Conservation (phyloP, 164 flowering plant genomes). For the Litsea cubeba region DNA sequence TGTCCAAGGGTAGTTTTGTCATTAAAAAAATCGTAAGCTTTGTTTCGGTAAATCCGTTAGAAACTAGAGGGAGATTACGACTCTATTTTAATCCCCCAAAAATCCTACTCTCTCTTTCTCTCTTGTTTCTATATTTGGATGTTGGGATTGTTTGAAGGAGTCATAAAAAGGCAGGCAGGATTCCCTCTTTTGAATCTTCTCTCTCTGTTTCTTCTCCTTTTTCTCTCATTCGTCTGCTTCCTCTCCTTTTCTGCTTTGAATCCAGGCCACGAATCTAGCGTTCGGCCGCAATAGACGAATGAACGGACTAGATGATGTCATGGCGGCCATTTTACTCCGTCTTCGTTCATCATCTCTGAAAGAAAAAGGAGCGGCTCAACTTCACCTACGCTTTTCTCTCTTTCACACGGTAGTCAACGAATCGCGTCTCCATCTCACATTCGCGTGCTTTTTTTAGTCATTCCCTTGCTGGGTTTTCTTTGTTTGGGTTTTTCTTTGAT, state of each 20-base stretch:
- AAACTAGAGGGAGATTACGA: background rate
- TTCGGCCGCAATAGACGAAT: background rate
- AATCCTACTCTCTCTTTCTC: too few relatives aligned
- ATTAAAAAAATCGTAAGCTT: too few relatives aligned
- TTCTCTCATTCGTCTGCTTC: too few relatives aligned
- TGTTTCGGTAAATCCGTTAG: background rate
- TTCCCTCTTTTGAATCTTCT: background rate
- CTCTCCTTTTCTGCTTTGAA: background rate
- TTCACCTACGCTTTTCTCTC: background rate
- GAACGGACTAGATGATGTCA: background rate
- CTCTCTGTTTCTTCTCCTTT: background rate
- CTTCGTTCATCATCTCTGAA: background rate
- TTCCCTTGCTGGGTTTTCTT: background rate
- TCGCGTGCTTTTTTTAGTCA: background rate
- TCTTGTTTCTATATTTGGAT: background rate
- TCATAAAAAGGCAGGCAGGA: background rate
- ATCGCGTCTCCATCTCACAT: background rate
- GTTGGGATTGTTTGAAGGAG: background rate
- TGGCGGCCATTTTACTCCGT: background rate
- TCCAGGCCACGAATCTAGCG: background rate
- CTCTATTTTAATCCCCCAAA: background rate
- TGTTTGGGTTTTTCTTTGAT: background rate
- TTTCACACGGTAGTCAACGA: constrained; percentile 7
- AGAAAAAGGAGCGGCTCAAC: background rate
- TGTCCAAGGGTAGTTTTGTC: background rate